Evolutionary conservation across 2,329 filamentous ascomycete species (phyloP).

Genomic region (Colletotrichum orbiculare): DNA sequence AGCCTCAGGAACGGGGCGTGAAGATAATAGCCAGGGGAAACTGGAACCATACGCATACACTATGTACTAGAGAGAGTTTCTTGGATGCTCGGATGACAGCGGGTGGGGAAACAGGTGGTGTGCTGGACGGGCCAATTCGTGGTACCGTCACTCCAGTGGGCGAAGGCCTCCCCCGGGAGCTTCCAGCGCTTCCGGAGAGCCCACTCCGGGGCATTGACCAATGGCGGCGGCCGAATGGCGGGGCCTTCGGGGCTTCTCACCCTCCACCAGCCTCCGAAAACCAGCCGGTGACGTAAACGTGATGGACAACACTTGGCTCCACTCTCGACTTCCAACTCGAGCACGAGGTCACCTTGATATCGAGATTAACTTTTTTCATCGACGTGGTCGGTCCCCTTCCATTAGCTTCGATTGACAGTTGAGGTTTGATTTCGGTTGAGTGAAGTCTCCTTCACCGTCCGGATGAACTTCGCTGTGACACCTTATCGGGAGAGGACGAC

Average conservation of each 20-base stretch:
- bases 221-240: constrained; percentile 10
- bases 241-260: not conserved
- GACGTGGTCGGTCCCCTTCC: constrained; percentile 5
- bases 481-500: not conserved
- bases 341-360: constrained; percentile 5
- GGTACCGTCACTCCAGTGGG: not conserved
- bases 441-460: not conserved
- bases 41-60: not conserved
- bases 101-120: not conserved
- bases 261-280: constrained; percentile 10
- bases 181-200: constrained; percentile 6
- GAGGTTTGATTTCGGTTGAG: not conserved
- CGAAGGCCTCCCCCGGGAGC: constrained; percentile 3
- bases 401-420: not conserved
- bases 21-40: not conserved
- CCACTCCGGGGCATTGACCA: constrained; percentile 20
- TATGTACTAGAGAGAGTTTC: not conserved
- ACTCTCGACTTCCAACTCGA: constrained; percentile 3
- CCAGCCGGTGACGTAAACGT: constrained; percentile 32
- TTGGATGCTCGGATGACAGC: constrained; percentile 8
- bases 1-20: constrained; percentile 17
- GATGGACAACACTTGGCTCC: constrained; percentile 18
- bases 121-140: not conserved
- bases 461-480: not conserved
- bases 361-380: constrained; percentile 2